phyloP scores from a whole-genome alignment of 176 grass and related monocot species.

The Bromus sterilis region DNA sequence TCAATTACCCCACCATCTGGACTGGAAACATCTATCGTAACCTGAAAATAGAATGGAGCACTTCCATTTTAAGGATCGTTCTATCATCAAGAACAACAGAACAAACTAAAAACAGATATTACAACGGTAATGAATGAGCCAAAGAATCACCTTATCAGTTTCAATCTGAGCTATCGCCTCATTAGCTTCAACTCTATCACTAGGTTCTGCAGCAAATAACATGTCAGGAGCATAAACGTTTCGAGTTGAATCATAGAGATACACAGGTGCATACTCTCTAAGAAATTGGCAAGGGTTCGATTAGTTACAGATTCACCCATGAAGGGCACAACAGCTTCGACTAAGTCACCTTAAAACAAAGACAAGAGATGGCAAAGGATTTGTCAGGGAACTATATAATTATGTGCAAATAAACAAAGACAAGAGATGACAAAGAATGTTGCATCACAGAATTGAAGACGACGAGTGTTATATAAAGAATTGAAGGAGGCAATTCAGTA shows the following conservation, averaged over 20 bases:
- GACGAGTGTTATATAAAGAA: no score
- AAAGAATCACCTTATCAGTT: no score
- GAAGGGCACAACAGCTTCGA: no score
- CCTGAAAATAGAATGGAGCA: neutral
- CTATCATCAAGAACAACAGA: neutral
- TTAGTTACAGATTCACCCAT: no score
- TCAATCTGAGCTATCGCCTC: no score
- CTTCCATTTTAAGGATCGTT: neutral
- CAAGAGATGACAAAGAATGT: neutral
- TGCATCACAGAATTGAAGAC: neutral
- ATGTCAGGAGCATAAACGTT: constrained; percentile 4
- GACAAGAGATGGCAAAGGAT: no score
- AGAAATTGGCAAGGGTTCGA: neutral
- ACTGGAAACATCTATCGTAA: constrained; percentile 73
- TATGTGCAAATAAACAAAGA: constrained; percentile 6
- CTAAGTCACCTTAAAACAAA: no score
- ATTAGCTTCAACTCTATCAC: no score
- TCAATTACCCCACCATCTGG: constrained; percentile 66
- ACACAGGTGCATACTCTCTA: constrained; percentile 26
- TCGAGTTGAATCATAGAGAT: neutral
- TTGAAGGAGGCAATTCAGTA: no score
- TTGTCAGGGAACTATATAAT: no score
- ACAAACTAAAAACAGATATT: neutral
- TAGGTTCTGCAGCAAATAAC: constrained; percentile 42
- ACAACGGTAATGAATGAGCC: neutral